Conservation (phyloP, 2,329 filamentous ascomycete genomes). For the Fusarium ambrosium region DNA sequence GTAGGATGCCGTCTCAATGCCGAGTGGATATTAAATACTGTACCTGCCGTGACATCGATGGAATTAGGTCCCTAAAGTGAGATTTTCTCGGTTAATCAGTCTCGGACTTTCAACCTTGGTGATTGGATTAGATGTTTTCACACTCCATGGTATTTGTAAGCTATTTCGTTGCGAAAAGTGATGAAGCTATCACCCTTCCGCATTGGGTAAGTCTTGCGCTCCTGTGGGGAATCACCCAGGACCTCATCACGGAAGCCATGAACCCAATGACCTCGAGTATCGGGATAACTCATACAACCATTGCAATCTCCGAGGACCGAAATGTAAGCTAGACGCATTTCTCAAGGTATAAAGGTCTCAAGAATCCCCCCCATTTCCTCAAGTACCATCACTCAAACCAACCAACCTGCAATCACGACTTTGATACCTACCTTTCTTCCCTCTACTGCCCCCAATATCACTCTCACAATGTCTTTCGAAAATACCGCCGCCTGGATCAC, state of each 20-base stretch:
- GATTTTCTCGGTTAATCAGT: background rate
- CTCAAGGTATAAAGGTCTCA: background rate
- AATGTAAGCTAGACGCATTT: accelerated
- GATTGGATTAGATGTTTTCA: background rate
- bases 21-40: background rate
- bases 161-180: background rate
- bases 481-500: slow-evolving; percentile 30
- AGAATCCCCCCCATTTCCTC: background rate
- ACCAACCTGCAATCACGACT: background rate
- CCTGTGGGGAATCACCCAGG: background rate
- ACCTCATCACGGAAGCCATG: background rate
- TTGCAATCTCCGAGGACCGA: background rate
- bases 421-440: background rate
- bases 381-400: background rate
- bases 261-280: background rate
- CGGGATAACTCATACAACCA: background rate
- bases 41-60: background rate
- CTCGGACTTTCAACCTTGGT: background rate
- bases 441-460: background rate
- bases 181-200: slow-evolving; percentile 5
- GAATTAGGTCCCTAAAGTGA: too few relatives aligned
- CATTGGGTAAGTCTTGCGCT: slow-evolving; percentile 7
- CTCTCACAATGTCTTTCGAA: slow-evolving; percentile 14
- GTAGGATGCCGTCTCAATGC: background rate
- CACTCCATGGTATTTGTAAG: background rate